phyloP scores from a whole-genome alignment of 768 basidiomycete genomes.

The Leccinellum albellum region DNA sequence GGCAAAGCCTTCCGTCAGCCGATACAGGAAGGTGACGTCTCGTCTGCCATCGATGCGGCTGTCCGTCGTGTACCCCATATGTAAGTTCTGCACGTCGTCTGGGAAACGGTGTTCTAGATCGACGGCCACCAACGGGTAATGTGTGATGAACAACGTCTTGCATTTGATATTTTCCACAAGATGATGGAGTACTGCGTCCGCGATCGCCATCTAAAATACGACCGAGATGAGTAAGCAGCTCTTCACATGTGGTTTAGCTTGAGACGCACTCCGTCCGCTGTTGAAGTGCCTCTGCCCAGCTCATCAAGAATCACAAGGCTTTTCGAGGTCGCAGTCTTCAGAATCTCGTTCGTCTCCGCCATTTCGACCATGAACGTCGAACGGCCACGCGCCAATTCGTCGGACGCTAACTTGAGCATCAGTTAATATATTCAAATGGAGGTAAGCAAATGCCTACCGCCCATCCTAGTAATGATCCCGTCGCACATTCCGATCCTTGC shows the following conservation, averaged over 20 bases:
- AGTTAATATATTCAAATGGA: constrained; percentile 1
- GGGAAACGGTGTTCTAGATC: constrained; percentile 61
- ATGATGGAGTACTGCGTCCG: constrained; percentile 73
- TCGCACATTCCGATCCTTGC: constrained; percentile 80
- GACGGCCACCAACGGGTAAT: constrained; percentile 83
- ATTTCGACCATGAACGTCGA: constrained; percentile 99
- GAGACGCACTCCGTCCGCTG: constrained; percentile 75
- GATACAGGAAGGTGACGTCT: constrained; percentile 86
- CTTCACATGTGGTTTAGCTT: background rate
- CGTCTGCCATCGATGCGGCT: constrained; percentile 66
- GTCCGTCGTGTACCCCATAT: constrained; percentile 81
- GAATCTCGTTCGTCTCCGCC: constrained; percentile 87
- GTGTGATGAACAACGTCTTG: constrained; percentile 90
- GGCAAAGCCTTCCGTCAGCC: constrained; percentile 66
- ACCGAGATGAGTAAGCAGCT: background rate
- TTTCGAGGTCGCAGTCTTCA: constrained; percentile 65
- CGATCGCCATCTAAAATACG: constrained; percentile 74
- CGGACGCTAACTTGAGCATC: constrained; percentile 54
- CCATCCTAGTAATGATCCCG: constrained; percentile 85
- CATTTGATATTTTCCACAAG: constrained; percentile 55
- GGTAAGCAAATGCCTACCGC: constrained; percentile 46
- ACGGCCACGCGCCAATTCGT: constrained; percentile 80
- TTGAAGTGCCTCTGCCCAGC: constrained; percentile 86
- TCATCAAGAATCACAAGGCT: constrained; percentile 91
- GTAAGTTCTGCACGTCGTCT: constrained; percentile 64